Percentiles rank a stretch among this genome's conserved stretches.
Conservation (phyloP, 2,329 filamentous ascomycete genomes). For the Aphanocladium album region DNA sequence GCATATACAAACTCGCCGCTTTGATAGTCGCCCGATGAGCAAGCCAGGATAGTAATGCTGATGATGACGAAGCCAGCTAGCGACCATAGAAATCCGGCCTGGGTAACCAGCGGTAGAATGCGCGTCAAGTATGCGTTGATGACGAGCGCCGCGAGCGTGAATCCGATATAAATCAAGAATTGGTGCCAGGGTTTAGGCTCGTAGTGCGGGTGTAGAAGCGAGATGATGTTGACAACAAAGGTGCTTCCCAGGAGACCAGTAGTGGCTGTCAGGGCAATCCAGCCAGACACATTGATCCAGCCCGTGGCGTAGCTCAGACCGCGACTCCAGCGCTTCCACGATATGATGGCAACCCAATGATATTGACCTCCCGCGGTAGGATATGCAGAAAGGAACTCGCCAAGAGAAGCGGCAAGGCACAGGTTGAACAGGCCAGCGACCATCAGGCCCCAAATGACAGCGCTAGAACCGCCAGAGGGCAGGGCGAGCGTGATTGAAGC, state of each 20-base stretch:
- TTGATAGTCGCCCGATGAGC: conserved; percentile 60
- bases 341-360: conserved; percentile 65
- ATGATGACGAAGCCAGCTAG: conserved; percentile 64
- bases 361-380: conserved; percentile 59
- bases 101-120: conserved; percentile 60
- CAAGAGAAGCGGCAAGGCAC: conserved; percentile 62
- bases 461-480: conserved; percentile 64
- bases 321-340: conserved; percentile 55
- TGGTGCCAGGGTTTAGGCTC: conserved; percentile 61
- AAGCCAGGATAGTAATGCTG: conserved; percentile 63
- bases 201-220: conserved; percentile 55
- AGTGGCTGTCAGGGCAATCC: conserved; percentile 64
- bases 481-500: conserved; percentile 47
- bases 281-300: conserved; percentile 69
- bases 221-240: conserved; percentile 61
- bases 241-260: conserved; percentile 63
- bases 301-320: conserved; percentile 65
- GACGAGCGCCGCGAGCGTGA: conserved; percentile 54
- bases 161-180: conserved; percentile 66
- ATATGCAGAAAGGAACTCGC: conserved; percentile 66
- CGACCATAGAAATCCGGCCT: conserved; percentile 67
- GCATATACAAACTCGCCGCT: conserved; percentile 61
- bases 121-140: conserved; percentile 58
- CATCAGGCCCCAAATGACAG: conserved; percentile 66
- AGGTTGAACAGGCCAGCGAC: conserved; percentile 64